A percentile compares a stretch with the other conserved stretches of the same genome.
Conservation (phyloP, 495 filamentous ascomycete species). For the Cercophora newfieldiana region DNA sequence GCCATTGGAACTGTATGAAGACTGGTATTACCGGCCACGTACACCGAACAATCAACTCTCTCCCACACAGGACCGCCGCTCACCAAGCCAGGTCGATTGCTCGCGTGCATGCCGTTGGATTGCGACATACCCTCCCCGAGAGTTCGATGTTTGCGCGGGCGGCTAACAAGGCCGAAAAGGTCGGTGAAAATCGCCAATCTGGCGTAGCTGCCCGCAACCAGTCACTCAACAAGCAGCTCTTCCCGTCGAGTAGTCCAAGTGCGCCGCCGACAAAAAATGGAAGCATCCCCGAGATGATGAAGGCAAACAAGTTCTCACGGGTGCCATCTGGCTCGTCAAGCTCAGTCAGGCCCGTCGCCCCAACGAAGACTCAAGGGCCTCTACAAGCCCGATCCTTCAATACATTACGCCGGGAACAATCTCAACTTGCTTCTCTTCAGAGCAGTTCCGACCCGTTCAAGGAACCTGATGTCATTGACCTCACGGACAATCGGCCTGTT, state of each 20-base stretch:
- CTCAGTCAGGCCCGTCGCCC: neutral
- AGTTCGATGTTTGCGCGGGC: slow-evolving; percentile 29
- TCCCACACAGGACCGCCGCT: slow-evolving; percentile 16
- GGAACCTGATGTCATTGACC: slow-evolving; percentile 32
- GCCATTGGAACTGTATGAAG: slow-evolving; percentile 29
- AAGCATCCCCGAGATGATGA: slow-evolving; percentile 34
- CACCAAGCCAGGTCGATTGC: slow-evolving; percentile 2
- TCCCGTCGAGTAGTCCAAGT: slow-evolving; percentile 50
- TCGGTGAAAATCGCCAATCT: neutral
- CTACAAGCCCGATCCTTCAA: neutral
- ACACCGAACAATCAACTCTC: slow-evolving; percentile 27
- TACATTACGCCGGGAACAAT: neutral
- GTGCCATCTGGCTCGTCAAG: neutral
- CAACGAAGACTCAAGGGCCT: neutral
- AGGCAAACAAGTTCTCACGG: slow-evolving; percentile 14
- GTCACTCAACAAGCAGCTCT: slow-evolving; percentile 46
- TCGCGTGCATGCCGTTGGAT: slow-evolving; percentile 16
- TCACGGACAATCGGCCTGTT: slow-evolving; percentile 19
- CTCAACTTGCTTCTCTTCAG: slow-evolving; percentile 40
- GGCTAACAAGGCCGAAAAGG: slow-evolving; percentile 21
- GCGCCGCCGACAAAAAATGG: slow-evolving; percentile 29
- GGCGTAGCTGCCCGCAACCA: slow-evolving; percentile 16
- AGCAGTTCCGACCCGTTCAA: slow-evolving; percentile 46
- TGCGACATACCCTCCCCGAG: neutral
- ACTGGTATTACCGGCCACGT: slow-evolving; percentile 28